A percentile compares a stretch with the other conserved stretches of the same genome.
These are phyloP conservation scores for Lentinus tigrinus DNA, from an alignment of 768 basidiomycete genomes.

Conservation along the genomic window DNA sequence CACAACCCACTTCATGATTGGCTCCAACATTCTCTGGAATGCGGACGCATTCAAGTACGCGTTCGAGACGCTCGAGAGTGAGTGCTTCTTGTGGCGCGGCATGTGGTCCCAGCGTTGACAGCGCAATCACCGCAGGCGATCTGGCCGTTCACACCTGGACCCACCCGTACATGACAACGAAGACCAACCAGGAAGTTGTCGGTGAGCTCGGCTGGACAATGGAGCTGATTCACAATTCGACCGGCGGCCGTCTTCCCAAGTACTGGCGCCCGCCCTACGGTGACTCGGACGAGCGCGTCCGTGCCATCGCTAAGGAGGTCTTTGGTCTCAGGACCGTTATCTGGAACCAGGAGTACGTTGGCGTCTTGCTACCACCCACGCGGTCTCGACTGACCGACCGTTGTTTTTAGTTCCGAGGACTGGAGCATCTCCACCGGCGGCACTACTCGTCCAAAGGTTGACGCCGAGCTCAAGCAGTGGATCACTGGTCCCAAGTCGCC, in stretches of 20 bases:
- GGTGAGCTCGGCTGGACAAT: conserved; percentile 52
- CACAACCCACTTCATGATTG: conserved; percentile 92
- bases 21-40: conserved; percentile 65
- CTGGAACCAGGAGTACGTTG: conserved; percentile 85
- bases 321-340: conserved; percentile 83
- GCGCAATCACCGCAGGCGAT: conserved; percentile 31
- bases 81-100: background rate
- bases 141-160: conserved; percentile 44
- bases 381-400: conserved; percentile 2
- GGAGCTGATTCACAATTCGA: conserved; percentile 52
- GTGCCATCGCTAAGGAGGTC: conserved; percentile 81
- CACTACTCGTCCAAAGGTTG: conserved; percentile 49
- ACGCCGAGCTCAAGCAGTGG: conserved; percentile 53
- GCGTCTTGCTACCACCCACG: background rate
- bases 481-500: conserved; percentile 66
- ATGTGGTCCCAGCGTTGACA: background rate
- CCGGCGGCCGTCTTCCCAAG: conserved; percentile 65
- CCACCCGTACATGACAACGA: conserved; percentile 50
- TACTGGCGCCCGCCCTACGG: conserved; percentile 93
- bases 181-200: conserved; percentile 44
- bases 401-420: conserved; percentile 58
- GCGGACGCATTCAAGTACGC: conserved; percentile 54
- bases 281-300: conserved; percentile 80
- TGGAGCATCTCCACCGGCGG: conserved; percentile 58
- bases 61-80: conserved; percentile 33